Conservation (phyloP, 306 rosid genomes). For the Carpinus viminea region DNA sequence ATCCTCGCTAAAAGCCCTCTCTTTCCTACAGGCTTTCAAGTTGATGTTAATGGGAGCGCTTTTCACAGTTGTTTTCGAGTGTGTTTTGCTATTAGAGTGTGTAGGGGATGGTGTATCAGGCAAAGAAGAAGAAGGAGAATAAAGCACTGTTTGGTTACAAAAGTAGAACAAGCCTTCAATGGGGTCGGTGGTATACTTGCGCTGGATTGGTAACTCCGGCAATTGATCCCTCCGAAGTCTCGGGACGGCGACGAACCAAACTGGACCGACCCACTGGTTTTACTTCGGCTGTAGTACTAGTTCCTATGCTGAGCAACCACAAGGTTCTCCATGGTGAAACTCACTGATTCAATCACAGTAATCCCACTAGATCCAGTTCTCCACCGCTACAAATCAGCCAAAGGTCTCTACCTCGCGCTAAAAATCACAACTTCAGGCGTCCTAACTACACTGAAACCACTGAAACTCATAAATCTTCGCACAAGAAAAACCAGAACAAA, state of each 20-base stretch:
- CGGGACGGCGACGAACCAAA: constrained; percentile 51
- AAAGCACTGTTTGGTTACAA: constrained; percentile 35
- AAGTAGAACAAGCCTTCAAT: constrained; percentile 35
- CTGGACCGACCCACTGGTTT: constrained; percentile 47
- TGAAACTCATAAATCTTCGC: constrained; percentile 27
- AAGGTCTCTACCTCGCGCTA: constrained; percentile 28
- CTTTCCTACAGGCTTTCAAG: constrained; percentile 29
- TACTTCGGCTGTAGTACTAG: constrained; percentile 45
- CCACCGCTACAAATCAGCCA: constrained; percentile 31
- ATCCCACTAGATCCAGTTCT: constrained; percentile 19
- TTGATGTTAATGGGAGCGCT: constrained; percentile 65
- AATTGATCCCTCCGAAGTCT: constrained; percentile 56
- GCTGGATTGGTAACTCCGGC: constrained; percentile 74
- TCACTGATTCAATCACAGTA: constrained; percentile 13
- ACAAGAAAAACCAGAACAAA: too few species aligned
- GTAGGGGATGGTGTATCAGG: constrained; percentile 49
- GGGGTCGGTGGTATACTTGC: constrained; percentile 69
- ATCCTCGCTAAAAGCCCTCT: constrained; percentile 36
- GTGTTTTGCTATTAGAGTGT: constrained; percentile 27
- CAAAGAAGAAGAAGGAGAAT: constrained; percentile 29
- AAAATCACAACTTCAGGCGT: constrained; percentile 17
- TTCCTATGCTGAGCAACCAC: constrained; percentile 73
- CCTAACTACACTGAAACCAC: background rate
- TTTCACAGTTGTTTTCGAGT: constrained; percentile 21
- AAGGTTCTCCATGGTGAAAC: constrained; percentile 70